Evolutionary conservation across 2,329 filamentous ascomycete species (phyloP), one percentile per base, ranked within the genome.

Genomic region (Botrytis galanthina): DNA sequence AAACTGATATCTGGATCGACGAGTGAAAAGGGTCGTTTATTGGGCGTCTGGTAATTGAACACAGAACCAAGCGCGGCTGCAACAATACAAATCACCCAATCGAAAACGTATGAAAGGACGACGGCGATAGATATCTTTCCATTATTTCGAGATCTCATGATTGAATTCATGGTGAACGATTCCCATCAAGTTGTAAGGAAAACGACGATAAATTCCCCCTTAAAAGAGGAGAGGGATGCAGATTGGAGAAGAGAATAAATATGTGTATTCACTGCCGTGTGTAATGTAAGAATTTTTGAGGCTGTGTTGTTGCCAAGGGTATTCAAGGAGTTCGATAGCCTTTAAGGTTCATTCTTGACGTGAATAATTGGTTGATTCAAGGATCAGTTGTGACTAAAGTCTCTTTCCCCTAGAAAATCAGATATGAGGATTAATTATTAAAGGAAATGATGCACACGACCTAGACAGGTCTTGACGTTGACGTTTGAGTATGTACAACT

Each of bases 1-100:
- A 92, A 97, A 29, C 88, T 91, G 79, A 98, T 97, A 75, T 89
- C 88, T 35, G 91, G 89, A 79, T 98, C 91, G 76, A 89, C 85
- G 10, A 93, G 86, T 48, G 89, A 90, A 81, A 96, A 95, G 0
- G 91, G 90, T 51, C 90, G 86, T 77, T 89, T 89, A 78, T 90
- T 92, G 0, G 92, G 92, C 0, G 86, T 84, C 63, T 73, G 66
- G 8, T 70, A 44, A 26, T 67, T 54, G 22, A 73, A 73, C 20
- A 73, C 22, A 20, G 66, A 29, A 6, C 71, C 71, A 6, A 73
- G 37, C 29, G 20, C 71, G 18, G 22, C 64, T n/a, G 71, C 59
- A 29, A 73, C 35, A 39, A 70, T 70, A 20, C 70, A 46, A n/a
- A 73, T 63, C 1, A 70, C n/a, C 71, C 71, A 73, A 57, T 73